Percentiles rank a stretch among this genome's conserved stretches.
phyloP scores from a whole-genome alignment of 1,284 basidiomycete species.

The Melampsora larici-populina region DNA sequence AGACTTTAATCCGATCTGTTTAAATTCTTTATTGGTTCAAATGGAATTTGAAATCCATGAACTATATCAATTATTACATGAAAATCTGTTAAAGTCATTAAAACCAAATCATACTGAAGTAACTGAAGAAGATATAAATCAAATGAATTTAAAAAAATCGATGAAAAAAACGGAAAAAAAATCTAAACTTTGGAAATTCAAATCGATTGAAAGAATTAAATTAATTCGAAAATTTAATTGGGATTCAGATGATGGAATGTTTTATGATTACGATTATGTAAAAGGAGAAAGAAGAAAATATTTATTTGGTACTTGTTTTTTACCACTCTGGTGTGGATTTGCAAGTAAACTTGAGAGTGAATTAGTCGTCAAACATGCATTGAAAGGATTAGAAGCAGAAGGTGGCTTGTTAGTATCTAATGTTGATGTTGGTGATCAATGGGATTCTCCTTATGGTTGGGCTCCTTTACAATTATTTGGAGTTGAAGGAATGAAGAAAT shows the following conservation, averaged over 20 bases:
- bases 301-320: conserved; percentile 23
- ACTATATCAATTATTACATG: conserved; percentile 10
- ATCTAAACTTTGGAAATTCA: neutral
- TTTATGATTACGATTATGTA: conserved; percentile 35
- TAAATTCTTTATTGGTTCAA: conserved; percentile 27
- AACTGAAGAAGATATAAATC: neutral
- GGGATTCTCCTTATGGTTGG: conserved; percentile 38
- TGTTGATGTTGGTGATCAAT: conserved; percentile 20
- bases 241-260: conserved; percentile 20
- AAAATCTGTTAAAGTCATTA: neutral
- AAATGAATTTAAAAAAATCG: neutral
- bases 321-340: conserved; percentile 31
- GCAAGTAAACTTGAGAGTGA: neutral
- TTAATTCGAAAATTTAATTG: conserved; percentile 21
- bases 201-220: neutral
- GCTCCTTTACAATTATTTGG: conserved; percentile 36
- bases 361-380: neutral
- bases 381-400: neutral
- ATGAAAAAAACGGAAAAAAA: neutral
- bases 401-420: conserved; percentile 25
- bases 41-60: conserved; percentile 34
- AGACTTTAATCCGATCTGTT: conserved; percentile 36
- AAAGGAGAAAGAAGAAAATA: conserved; percentile 12
- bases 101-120: too few relatives aligned
- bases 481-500: conserved; percentile 24